Evolutionary conservation across 2,329 filamentous ascomycete genomes (phyloP).

Genomic region (Peltaster fructicola): DNA sequence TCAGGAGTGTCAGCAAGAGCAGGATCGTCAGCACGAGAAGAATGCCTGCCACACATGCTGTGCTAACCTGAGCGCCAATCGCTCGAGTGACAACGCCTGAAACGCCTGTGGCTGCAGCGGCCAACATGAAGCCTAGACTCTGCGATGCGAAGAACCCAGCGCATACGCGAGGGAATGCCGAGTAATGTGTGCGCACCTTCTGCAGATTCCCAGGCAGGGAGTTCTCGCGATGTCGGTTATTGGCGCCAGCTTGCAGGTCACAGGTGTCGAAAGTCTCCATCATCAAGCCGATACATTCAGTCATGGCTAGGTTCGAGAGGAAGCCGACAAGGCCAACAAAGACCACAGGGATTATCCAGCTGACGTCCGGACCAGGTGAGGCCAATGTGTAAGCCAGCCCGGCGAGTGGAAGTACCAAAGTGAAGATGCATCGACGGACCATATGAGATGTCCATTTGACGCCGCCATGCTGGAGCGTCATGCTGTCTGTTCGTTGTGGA

Average conservation of each 20-base stretch:
- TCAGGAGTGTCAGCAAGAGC: constrained; percentile 42
- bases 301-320: constrained; percentile 52
- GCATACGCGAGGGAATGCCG: constrained; percentile 54
- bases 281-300: constrained; percentile 58
- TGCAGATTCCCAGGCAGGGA: constrained; percentile 24
- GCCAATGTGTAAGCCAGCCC: constrained; percentile 51
- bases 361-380: constrained; percentile 40
- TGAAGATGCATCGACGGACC: constrained; percentile 49
- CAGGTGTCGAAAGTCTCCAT: constrained; percentile 75
- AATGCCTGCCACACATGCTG: constrained; percentile 50
- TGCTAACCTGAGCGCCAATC: constrained; percentile 49
- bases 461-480: constrained; percentile 46
- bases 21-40: constrained; percentile 47
- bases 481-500: constrained; percentile 44
- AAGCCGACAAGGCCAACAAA: constrained; percentile 53
- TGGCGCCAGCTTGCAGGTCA: constrained; percentile 57
- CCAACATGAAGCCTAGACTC: constrained; percentile 49
- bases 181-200: constrained; percentile 49
- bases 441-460: constrained; percentile 57
- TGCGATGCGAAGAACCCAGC: constrained; percentile 58
- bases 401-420: constrained; percentile 46
- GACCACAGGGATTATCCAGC: constrained; percentile 44
- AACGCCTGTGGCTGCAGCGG: constrained; percentile 48
- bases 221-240: constrained; percentile 29
- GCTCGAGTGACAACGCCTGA: constrained; percentile 49